Evolutionary conservation across 805 yeast species (phyloP), one percentile per base, ranked within the genome.

Genomic region (Naumovozyma baii): DNA sequence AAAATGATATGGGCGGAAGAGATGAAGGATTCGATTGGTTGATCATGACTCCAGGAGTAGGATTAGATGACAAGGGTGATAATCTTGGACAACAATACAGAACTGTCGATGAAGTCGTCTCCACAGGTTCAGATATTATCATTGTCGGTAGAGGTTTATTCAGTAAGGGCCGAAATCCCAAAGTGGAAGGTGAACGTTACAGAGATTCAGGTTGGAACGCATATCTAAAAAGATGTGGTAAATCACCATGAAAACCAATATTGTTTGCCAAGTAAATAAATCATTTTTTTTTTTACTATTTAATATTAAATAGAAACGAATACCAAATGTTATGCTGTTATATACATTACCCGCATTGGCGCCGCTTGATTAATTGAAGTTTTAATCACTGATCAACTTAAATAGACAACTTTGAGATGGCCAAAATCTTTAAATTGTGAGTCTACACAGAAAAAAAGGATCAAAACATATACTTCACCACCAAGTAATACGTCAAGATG

Each of bases 91-190:
- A 92, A 63, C 97, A 92, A 64, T 92, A 92, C 63, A 74, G 98
- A 61, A 78, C 96, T 4, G 97, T 90, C 3, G 76, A 76, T 47
- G 85, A 83, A 44, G 98, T 87, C 18, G 70, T 90, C 10, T 57
- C 74, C 12, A 76, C 82, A 1, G 97, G 97, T n/a, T 73, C 94
- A 2, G 99, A 92, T 61, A 74, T 92, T 38, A 88, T 92, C 43
- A 92, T 92, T 59, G 99, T 92, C n/a, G 99, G 99, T 9, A 77
- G 99, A 64, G 99, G 99, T 0, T 69, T 92, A 40, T 87, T 83
- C 59, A 97, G 92, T 12, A 83, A 86, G 54, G 96, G 94, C 16
- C 79, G 97, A 65, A 94, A 90, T 58, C 95, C 96, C 5, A 69
- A 69, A 1, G 82, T 68, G 12, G 96, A 92, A 64, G 94, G 95